Conservation (phyloP, 805 yeast species). For the Candida yuanshanica region DNA sequence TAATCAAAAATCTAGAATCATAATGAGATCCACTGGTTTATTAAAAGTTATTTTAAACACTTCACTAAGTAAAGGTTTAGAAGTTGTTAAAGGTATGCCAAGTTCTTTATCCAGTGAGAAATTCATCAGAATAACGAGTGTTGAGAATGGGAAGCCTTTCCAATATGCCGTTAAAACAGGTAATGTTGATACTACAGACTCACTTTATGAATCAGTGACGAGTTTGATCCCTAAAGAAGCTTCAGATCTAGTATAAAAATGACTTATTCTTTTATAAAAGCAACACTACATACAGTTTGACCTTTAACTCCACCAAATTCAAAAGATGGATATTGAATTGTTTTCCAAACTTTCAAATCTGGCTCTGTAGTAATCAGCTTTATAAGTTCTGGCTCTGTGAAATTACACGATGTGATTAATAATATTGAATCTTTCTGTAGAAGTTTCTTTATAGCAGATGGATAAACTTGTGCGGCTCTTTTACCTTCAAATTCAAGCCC, state of each 20-base stretch:
- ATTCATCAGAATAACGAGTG: conserved; percentile 67
- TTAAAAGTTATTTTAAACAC: conserved; percentile 77
- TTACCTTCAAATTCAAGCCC: conserved; percentile 42
- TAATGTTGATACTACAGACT: conserved; percentile 52
- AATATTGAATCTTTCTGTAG: conserved; percentile 53
- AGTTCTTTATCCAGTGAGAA: conserved; percentile 82
- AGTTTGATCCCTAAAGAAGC: conserved; percentile 19
- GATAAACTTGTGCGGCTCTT: conserved; percentile 56
- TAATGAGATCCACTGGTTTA: conserved; percentile 89
- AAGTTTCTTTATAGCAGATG: conserved; percentile 49
- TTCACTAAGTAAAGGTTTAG: conserved; percentile 56
- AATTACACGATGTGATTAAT: conserved; percentile 88
- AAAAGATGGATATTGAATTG: conserved; percentile 72
- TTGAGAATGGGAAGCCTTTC: conserved; percentile 60
- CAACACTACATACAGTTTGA: conserved; percentile 80
- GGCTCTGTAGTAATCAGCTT: conserved; percentile 40
- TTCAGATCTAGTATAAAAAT: conserved; percentile 3
- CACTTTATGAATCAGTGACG: conserved; percentile 47
- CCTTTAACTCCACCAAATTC: conserved; percentile 90
- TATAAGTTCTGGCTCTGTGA: conserved; percentile 73
- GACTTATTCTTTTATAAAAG: conserved; percentile 45
- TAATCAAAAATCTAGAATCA: conserved; percentile 51
- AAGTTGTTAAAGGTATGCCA: conserved; percentile 73
- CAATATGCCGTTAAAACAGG: conserved; percentile 81
- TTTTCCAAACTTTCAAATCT: conserved; percentile 52